Conservation (phyloP, 768 basidiomycete genomes). For the Mycena galopus region DNA sequence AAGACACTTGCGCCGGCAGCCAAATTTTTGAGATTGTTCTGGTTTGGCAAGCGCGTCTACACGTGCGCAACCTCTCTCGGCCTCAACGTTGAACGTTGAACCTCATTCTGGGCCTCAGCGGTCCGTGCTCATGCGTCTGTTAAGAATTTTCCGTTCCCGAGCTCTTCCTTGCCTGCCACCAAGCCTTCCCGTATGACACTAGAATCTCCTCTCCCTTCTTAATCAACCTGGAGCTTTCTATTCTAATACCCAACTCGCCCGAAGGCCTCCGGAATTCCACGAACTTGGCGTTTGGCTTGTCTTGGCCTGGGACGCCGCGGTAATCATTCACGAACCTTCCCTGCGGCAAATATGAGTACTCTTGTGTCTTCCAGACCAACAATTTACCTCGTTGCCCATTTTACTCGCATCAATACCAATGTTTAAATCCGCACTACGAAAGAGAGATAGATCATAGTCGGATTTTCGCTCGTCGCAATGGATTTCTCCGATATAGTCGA, state of each 20-base stretch:
- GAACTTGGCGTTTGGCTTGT: slow-evolving; percentile 80
- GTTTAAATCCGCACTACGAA: slow-evolving; percentile 62
- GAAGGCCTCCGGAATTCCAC: slow-evolving; percentile 62
- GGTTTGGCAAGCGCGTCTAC: not conserved
- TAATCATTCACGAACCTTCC: slow-evolving; percentile 94
- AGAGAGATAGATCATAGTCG: slow-evolving; percentile 92
- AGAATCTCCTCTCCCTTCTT: slow-evolving; percentile 87
- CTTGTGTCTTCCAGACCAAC: not conserved
- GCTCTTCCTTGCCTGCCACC: slow-evolving; percentile 66
- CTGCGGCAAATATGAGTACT: not conserved
- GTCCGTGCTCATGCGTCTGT: too few species aligned
- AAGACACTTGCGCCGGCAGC: not conserved
- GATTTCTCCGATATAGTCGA: slow-evolving; percentile 87
- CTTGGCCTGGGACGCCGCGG: slow-evolving; percentile 69
- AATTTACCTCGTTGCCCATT: slow-evolving; percentile 77
- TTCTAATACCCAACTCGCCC: slow-evolving; percentile 82
- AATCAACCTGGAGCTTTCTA: slow-evolving; percentile 77
- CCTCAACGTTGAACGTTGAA: too few species aligned
- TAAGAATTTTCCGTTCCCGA: not conserved
- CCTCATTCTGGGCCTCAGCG: too few species aligned
- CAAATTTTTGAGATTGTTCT: slow-evolving; percentile 17
- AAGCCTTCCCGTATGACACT: slow-evolving; percentile 90
- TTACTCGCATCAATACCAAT: slow-evolving; percentile 83
- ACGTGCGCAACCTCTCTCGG: too few species aligned
- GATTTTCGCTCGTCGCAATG: slow-evolving; percentile 84